phyloP scores from a whole-genome alignment of 768 basidiomycete species.

The Phylloporus rhodoxanthus region DNA sequence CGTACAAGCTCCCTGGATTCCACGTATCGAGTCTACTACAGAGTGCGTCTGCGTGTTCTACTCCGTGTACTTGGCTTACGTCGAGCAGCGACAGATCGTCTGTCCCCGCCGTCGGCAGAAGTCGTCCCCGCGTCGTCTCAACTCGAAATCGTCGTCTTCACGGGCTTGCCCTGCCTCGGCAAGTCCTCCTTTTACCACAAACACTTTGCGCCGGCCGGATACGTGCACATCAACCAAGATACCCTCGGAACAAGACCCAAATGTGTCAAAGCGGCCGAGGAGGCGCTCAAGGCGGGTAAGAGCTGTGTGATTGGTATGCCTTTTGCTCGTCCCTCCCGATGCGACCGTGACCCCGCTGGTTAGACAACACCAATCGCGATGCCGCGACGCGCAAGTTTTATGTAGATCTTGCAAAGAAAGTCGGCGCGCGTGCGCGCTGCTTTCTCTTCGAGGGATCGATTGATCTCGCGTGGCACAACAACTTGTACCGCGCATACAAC shows the following conservation, averaged over 20 bases:
- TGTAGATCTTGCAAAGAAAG: slow-evolving; percentile 56
- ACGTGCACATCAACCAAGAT: slow-evolving; percentile 87
- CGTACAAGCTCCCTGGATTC: slow-evolving; percentile 60
- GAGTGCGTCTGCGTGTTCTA: slow-evolving; percentile 12
- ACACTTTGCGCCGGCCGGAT: slow-evolving; percentile 63
- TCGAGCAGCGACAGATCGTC: slow-evolving; percentile 36
- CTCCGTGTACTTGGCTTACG: not conserved
- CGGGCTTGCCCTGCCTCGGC: slow-evolving; percentile 61
- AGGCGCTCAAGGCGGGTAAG: slow-evolving; percentile 46
- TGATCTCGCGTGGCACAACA: slow-evolving; percentile 93
- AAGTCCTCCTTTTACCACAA: slow-evolving; percentile 76
- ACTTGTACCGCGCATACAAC: slow-evolving; percentile 76
- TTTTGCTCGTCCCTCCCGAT: not conserved
- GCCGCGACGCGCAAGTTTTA: slow-evolving; percentile 62
- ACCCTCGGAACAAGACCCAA: slow-evolving; percentile 65
- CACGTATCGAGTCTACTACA: slow-evolving; percentile 44
- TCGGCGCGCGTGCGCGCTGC: slow-evolving; percentile 55
- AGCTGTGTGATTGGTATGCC: slow-evolving; percentile 76
- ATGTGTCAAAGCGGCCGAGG: slow-evolving; percentile 62
- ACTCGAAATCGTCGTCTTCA: slow-evolving; percentile 53
- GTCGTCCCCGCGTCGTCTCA: slow-evolving; percentile 10
- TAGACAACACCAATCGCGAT: slow-evolving; percentile 95
- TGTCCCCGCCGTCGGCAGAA: slow-evolving; percentile 15
- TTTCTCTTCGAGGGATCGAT: slow-evolving; percentile 68
- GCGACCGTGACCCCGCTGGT: not conserved